Conservation (phyloP, 2,329 filamentous ascomycete species). For the Colletotrichum nymphaeae region DNA sequence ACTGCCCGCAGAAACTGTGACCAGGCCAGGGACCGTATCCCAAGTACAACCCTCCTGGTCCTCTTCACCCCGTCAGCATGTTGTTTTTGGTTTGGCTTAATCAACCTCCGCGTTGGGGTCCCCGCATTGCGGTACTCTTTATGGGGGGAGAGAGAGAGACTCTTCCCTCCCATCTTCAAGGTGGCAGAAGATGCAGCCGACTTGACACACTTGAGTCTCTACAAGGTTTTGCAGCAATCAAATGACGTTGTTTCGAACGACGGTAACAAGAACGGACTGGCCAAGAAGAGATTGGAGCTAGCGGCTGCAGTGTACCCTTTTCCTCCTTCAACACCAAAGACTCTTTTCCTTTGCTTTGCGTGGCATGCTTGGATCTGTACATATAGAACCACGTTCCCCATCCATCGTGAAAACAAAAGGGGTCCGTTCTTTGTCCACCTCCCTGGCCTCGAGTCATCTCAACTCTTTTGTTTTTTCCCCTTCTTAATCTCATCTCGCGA, state of each 20-base stretch:
- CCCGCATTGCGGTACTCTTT: constrained; percentile 18
- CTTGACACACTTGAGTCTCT: constrained; percentile 18
- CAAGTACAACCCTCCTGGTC: not conserved
- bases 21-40: not conserved
- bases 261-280: not conserved
- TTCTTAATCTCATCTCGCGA: not conserved
- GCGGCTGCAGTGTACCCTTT: not conserved
- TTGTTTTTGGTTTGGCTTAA: not conserved
- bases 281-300: not conserved
- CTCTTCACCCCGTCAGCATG: not conserved
- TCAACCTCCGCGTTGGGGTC: constrained; percentile 30
- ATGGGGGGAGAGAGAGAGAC: not conserved
- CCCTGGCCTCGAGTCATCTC: constrained; percentile 4
- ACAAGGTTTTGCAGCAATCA: constrained; percentile 19
- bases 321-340: constrained; percentile 18
- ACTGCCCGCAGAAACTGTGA: constrained; percentile 6
- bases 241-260: constrained; percentile 27
- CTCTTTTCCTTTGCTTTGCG: not conserved
- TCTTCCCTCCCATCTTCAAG: not conserved
- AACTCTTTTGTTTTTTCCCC: not conserved
- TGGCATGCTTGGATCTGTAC: not conserved
- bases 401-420: not conserved
- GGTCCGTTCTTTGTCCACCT: not conserved
- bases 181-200: constrained; percentile 14
- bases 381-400: constrained; percentile 20